These are phyloP conservation scores for Aspergillus felis DNA, from an alignment of 2,329 filamentous ascomycete species.

Conservation along the genomic window DNA sequence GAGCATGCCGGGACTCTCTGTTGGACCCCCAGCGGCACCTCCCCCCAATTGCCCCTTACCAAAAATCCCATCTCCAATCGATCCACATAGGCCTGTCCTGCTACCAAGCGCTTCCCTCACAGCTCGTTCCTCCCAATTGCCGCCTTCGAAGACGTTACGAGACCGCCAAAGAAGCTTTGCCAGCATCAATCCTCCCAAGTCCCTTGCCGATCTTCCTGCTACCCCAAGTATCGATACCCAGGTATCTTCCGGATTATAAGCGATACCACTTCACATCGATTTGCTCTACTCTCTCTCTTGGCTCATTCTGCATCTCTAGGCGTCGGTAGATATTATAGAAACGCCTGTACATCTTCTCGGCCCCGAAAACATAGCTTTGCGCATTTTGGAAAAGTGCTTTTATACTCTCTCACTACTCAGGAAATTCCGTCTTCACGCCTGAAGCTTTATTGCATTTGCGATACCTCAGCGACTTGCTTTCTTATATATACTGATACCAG, in stretches of 20 bases:
- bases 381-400: not conserved
- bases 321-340: not conserved
- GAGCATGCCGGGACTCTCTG: conserved; percentile 28
- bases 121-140: conserved; percentile 5
- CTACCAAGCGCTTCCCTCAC: not conserved
- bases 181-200: not conserved
- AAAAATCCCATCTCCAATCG: conserved; percentile 24
- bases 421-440: not conserved
- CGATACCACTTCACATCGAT: not conserved
- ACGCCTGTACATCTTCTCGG: not conserved
- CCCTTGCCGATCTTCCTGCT: not conserved
- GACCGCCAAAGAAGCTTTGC: not conserved
- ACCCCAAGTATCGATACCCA: not conserved
- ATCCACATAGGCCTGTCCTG: conserved; percentile 1
- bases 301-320: not conserved
- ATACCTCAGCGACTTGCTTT: not conserved
- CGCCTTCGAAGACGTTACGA: conserved; percentile 3
- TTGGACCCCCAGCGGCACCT: conserved; percentile 28
- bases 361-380: not conserved
- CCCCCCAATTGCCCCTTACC: conserved; percentile 33
- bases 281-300: not conserved
- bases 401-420: not conserved
- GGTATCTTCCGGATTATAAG: not conserved
- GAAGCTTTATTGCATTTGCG: not conserved
- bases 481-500: not conserved